phyloP scores from a whole-genome alignment of 2,329 filamentous ascomycete species.

The Sporothrix mexicana region DNA sequence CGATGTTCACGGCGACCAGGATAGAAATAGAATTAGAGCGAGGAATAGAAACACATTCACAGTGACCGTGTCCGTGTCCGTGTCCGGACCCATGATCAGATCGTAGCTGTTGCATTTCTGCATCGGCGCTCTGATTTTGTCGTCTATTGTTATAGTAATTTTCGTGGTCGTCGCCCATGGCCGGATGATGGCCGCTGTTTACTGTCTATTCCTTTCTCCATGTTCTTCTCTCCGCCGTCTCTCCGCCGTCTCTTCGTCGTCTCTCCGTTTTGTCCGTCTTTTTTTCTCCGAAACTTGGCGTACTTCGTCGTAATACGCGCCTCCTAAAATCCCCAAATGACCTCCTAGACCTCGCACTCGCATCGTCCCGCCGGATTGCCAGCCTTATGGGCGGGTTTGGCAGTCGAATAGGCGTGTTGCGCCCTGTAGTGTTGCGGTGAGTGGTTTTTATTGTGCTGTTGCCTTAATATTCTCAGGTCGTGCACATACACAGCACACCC shows the following conservation, averaged over 20 bases:
- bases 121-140: too few species aligned
- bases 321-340: too few species aligned
- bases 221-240: not conserved
- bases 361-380: constrained; percentile 28
- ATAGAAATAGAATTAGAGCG: too few species aligned
- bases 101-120: too few species aligned
- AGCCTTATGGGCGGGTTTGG: constrained; percentile 29
- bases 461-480: not conserved
- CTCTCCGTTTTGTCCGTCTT: not conserved
- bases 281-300: not conserved
- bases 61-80: too few species aligned
- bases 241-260: not conserved
- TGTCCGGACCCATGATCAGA: too few species aligned
- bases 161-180: too few species aligned
- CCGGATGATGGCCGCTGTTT: not conserved
- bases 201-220: not conserved
- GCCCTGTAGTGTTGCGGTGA: constrained; percentile 23
- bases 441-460: not conserved
- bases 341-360: not conserved
- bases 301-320: not conserved
- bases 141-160: too few species aligned
- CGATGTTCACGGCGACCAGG: not conserved
- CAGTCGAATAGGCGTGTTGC: constrained; percentile 21
- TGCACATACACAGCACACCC: not conserved
- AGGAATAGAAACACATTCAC: too few species aligned